These are phyloP conservation scores for Petasospora fabianii DNA, from an alignment of 1,139 yeast species.

Conservation along the genomic window DNA sequence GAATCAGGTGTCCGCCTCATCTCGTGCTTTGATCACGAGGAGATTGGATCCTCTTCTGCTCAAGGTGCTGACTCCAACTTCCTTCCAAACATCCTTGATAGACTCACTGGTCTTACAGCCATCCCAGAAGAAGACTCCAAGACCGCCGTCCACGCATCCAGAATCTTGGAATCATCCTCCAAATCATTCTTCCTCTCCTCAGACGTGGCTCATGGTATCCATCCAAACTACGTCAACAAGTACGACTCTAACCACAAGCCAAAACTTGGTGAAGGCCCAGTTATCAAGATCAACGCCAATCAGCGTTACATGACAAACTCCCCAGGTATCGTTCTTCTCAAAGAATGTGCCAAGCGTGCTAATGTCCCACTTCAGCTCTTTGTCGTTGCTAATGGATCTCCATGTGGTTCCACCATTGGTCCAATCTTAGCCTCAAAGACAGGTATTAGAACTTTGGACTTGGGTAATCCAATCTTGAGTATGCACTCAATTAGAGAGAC, in stretches of 20 bases:
- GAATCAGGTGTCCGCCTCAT: conserved; percentile 65
- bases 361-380: conserved; percentile 74
- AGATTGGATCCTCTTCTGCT: conserved; percentile 87
- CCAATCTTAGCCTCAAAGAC: conserved; percentile 86
- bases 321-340: conserved; percentile 77
- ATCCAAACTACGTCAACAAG: conserved; percentile 78
- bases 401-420: conserved; percentile 97
- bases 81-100: conserved; percentile 69
- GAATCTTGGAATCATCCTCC: conserved; percentile 62
- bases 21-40: conserved; percentile 92
- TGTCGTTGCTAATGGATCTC: conserved; percentile 87
- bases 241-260: conserved; percentile 83
- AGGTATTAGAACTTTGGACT: conserved; percentile 85
- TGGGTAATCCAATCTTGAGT: conserved; percentile 91
- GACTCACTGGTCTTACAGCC: conserved; percentile 53
- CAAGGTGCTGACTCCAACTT: conserved; percentile 97
- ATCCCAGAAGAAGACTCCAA: conserved; percentile 30
- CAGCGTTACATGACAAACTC: conserved; percentile 95
- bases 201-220: conserved; percentile 96
- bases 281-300: conserved; percentile 88
- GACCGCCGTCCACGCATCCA: conserved; percentile 27
- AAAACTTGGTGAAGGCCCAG: conserved; percentile 82
- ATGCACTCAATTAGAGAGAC: conserved; percentile 97
- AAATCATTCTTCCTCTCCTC: conserved; percentile 88
- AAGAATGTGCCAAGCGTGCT: conserved; percentile 63